These are phyloP conservation scores for Oryza meridionalis DNA, from an alignment of 176 grass and related monocot genomes.

Conservation along the genomic window DNA sequence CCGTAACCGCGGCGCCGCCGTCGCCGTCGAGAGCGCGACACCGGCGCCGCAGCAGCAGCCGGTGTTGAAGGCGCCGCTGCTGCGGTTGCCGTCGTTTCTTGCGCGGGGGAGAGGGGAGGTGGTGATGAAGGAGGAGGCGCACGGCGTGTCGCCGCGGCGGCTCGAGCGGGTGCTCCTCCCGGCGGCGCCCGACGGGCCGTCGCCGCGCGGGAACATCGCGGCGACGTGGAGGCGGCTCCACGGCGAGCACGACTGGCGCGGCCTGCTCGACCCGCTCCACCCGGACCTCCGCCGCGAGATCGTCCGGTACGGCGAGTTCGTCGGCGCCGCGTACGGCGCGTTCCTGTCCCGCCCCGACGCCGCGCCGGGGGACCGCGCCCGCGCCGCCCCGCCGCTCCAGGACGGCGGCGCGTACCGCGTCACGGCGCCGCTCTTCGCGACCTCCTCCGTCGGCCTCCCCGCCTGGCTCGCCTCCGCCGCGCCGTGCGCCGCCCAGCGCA, in stretches of 20 bases:
- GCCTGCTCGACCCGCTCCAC: conserved; percentile 61
- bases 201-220: conserved; percentile 58
- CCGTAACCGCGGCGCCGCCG: conserved; percentile 39
- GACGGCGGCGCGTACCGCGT: conserved; percentile 53
- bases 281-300: conserved; percentile 72
- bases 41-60: background rate
- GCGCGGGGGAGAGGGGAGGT: background rate
- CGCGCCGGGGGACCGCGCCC: conserved; percentile 16
- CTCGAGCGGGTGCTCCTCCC: conserved; percentile 46
- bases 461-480: conserved; percentile 38
- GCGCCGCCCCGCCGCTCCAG: conserved; percentile 30
- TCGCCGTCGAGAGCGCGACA: background rate
- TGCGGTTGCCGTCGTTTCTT: conserved; percentile 55
- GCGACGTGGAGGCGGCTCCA: conserved; percentile 43
- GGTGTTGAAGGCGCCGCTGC: conserved; percentile 19
- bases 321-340: conserved; percentile 60
- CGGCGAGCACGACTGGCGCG: conserved; percentile 48
- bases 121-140: background rate
- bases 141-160: conserved; percentile 42
- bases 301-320: conserved; percentile 64
- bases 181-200: conserved; percentile 38
- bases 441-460: conserved; percentile 44
- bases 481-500: conserved; percentile 44
- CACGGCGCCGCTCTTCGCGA: conserved; percentile 55
- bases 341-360: conserved; percentile 50